These are phyloP conservation scores for Sporothrix variecibatus DNA, from an alignment of 2,329 filamentous ascomycete species.

Conservation along the genomic window DNA sequence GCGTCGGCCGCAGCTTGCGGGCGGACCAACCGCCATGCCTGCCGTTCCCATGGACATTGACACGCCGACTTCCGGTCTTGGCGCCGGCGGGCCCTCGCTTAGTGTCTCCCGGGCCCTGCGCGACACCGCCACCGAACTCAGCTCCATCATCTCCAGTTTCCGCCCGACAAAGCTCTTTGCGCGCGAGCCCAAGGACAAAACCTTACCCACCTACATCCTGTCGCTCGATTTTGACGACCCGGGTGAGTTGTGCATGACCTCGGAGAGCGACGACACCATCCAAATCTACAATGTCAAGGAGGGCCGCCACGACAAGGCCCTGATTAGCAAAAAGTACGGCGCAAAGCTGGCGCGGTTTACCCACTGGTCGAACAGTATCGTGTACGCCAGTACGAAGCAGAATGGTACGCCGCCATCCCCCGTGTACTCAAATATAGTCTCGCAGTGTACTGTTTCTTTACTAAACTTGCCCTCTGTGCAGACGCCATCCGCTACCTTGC, in stretches of 20 bases:
- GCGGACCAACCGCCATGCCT: conserved; percentile 43
- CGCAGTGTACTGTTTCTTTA: too few species aligned
- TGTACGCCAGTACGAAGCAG: conserved; percentile 94
- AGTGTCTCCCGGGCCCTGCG: conserved; percentile 54
- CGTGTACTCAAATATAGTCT: not conserved
- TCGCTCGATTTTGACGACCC: conserved; percentile 97
- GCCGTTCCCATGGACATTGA: conserved; percentile 62
- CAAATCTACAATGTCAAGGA: conserved; percentile 94
- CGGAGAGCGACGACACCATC: conserved; percentile 90
- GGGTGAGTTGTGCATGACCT: conserved; percentile 87
- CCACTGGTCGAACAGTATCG: conserved; percentile 84
- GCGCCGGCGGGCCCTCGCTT: conserved; percentile 43
- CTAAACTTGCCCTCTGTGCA: too few species aligned
- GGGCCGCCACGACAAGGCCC: conserved; percentile 82
- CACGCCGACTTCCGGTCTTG: conserved; percentile 36
- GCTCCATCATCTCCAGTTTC: conserved; percentile 76
- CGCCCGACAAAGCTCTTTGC: conserved; percentile 74
- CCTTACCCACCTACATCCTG: conserved; percentile 66
- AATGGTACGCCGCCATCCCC: conserved; percentile 66
- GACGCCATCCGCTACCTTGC: conserved; percentile 84
- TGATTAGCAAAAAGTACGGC: conserved; percentile 96
- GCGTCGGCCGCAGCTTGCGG: not conserved
- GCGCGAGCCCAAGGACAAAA: conserved; percentile 55
- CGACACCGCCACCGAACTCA: conserved; percentile 64
- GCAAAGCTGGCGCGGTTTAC: conserved; percentile 93